Base-by-base conservation (phyloP, 345 rosid genomes). In the Eutrema heterophyllum region DNA sequence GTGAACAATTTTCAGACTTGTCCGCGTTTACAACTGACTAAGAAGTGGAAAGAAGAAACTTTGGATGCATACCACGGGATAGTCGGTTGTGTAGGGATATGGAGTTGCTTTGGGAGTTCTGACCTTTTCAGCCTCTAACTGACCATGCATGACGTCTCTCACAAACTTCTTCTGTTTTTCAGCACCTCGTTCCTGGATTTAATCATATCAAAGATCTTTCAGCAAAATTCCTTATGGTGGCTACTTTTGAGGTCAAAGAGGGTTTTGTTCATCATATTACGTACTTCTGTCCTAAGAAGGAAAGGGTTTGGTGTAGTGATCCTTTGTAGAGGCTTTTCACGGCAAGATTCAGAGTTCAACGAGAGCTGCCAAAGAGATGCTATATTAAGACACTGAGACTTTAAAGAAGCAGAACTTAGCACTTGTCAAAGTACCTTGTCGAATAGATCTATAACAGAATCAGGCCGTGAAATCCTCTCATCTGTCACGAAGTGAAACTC, bases 11-110 rank as follows among this genome's bases (percentile, higher is more conserved):
- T 15, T 54, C 39, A 52, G 56, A 7, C 58, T 53, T 54, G 21
- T 53, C 8, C 18, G 36, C 35, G 4, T 52, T 52, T 29, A 7
- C 13, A 13, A 53, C 18, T 14, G 59, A 54, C 11, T 14, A 30
- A 10, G 2, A 53, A 29, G 6, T 33, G 32, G 59, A 54, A 54
- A 30, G 59, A 54, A 55, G 40, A 55, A 55, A 32, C 39, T 55
- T 55, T 55, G 40, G 60, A 32, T 32, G 39, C 59, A 14, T 30
- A 54, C 59, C 59, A 54, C 39, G 2, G 59, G 59, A 54, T 14
- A 93, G 64, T 93, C 93, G 7, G 96, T 93, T 15, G 97, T 87
- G 64, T 88, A 93, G 7, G 97, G 97, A 76, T 90, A 90, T 64
- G 98, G 96, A 21, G 56, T 83, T 38, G 96, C 91, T 81, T 81